phyloP scores from a whole-genome alignment of 768 basidiomycete species.

The Amylocystis lapponica region DNA sequence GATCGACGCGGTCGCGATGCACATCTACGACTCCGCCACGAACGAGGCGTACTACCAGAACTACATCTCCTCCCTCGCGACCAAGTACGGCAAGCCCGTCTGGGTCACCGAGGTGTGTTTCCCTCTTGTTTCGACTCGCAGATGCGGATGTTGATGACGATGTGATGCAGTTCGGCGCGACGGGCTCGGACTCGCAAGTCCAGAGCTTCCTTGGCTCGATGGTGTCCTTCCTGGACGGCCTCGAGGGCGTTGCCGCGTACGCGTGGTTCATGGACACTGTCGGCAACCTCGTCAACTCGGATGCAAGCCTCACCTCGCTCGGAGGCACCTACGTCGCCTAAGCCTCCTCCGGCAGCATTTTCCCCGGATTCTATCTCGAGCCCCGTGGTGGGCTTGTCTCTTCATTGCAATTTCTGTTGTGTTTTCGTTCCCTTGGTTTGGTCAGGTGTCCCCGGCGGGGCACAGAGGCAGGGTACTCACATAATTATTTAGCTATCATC shows the following conservation, averaged over 20 bases:
- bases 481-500: too few species aligned
- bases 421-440: too few species aligned
- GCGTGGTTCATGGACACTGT: constrained; percentile 22
- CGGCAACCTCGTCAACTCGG: constrained; percentile 20
- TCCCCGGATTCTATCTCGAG: too few species aligned
- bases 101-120: constrained; percentile 24
- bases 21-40: constrained; percentile 26
- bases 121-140: background rate
- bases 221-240: constrained; percentile 24
- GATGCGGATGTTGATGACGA: background rate
- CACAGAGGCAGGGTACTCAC: too few species aligned
- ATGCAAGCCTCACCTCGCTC: constrained; percentile 16
- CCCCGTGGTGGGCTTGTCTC: too few species aligned
- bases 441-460: too few species aligned
- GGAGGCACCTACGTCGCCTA: constrained; percentile 21
- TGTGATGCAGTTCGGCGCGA: constrained; percentile 21
- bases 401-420: too few species aligned
- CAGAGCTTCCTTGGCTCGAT: constrained; percentile 21
- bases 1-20: constrained; percentile 24
- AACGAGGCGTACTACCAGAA: constrained; percentile 26
- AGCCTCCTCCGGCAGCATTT: background rate
- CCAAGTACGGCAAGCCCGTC: constrained; percentile 23
- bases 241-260: constrained; percentile 18
- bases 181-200: constrained; percentile 17
- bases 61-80: constrained; percentile 23